Evolutionary conservation across 257 asterid species (phyloP).

Genomic region (Pogostemon cablin): DNA sequence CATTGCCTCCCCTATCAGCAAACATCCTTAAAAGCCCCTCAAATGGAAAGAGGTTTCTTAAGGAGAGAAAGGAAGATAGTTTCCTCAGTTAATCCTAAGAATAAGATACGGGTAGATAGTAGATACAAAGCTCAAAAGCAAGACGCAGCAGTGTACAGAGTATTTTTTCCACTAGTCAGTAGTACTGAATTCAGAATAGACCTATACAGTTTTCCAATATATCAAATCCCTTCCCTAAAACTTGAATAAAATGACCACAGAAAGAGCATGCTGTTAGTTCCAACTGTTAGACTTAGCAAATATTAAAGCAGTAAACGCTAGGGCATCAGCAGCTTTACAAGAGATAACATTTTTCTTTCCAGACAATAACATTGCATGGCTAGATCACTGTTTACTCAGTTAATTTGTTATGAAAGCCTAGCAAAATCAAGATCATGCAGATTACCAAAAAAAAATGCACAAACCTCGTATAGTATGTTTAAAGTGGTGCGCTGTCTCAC

Average conservation of each 20-base stretch:
- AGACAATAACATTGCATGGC: background rate
- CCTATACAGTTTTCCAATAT: background rate
- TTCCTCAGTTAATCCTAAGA: background rate
- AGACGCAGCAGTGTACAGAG: too few species aligned
- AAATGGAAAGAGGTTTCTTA: background rate
- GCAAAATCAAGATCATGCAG: slow-evolving; percentile 28
- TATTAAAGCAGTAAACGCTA: background rate
- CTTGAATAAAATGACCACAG: background rate
- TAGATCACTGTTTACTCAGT: slow-evolving; percentile 13
- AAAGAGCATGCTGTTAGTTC: background rate
- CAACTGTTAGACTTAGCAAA: background rate
- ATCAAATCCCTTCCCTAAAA: background rate
- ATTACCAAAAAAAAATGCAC: slow-evolving; percentile 18
- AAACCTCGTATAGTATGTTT: slow-evolving; percentile 61
- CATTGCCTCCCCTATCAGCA: background rate
- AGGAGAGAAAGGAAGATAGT: background rate
- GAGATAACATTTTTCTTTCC: background rate
- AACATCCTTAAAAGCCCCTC: background rate
- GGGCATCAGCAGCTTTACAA: background rate
- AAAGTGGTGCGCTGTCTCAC: slow-evolving; percentile 65
- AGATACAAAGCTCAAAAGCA: too few species aligned
- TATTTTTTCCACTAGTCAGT: too few species aligned
- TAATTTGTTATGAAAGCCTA: background rate
- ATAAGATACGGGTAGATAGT: background rate
- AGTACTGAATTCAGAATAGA: too few species aligned